Evolutionary conservation across 345 rosid species (phyloP), one percentile per base, ranked within the genome.

Genomic region (Lenwebbia sp.): DNA sequence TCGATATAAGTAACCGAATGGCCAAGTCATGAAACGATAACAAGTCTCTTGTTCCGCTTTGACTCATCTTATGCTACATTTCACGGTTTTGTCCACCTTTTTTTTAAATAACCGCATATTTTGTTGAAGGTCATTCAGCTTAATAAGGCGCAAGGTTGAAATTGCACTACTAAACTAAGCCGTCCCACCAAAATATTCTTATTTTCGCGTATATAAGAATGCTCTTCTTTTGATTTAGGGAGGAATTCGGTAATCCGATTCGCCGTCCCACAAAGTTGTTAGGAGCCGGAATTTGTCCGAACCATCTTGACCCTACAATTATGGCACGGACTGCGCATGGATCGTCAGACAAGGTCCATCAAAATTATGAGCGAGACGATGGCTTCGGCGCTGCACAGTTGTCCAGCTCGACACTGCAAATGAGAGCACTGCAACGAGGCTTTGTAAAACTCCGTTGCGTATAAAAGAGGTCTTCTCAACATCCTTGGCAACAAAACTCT

Each of bases 31-130:
- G 13, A 10, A 19, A 33, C 9, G 26, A 70, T 70, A 19, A 9
- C 13, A 19, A 19, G 7, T 30, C 23, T 15, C 11, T 30, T 30
- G 1, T 62, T 30, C 5, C 0, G 2, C 4, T 62, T 62, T 8
- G 12, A 33, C 47, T 70, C 13, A 2, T 37, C 5, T 0, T 1
- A 19, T 3, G 19, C 6, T 19, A 0, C 37, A 37, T 10, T 19
- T 70, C 47, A 33, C 3, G 0, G 7, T 9, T 70, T 33, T 70
- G 7, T 70, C 37, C 1, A 8, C 2, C 13, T 33, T 33, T 1
- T 1, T 54, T 70, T 33, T 3, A 9, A 17, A 70, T 33, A 1
- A 2, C 4, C 6, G 2, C 9, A 4, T 2, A 11, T 14, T 10
- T 19, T 70, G 10, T 65, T 17, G 40, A 44, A 33, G 25, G 21